These are phyloP conservation scores for Colletotrichum musicola DNA, from an alignment of 2,329 filamentous ascomycete genomes.

Conservation along the genomic window DNA sequence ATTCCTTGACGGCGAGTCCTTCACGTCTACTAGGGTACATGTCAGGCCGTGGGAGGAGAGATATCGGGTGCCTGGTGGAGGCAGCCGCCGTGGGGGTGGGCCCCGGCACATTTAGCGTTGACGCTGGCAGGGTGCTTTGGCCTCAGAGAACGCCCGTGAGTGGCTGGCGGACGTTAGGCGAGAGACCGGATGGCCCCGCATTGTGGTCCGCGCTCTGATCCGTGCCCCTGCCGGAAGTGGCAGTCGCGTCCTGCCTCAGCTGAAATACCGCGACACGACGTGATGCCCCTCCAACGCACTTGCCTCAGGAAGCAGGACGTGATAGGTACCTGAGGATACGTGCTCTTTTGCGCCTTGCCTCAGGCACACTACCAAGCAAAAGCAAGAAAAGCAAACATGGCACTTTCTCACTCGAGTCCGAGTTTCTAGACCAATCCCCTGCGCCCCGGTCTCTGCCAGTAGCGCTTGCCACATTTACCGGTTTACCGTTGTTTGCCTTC, in stretches of 20 bases:
- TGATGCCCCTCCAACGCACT: neutral
- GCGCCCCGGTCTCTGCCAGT: no score
- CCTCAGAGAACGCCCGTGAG: neutral
- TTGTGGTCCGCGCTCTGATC: neutral
- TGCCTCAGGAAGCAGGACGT: neutral
- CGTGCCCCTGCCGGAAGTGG: constrained; percentile 14
- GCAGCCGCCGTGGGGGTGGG: constrained; percentile 5
- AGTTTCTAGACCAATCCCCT: no score
- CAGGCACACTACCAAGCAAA: no score
- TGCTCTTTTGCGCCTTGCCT: no score
- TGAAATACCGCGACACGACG: neutral
- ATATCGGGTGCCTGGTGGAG: constrained; percentile 5
- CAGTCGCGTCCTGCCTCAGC: neutral
- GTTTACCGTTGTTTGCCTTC: neutral
- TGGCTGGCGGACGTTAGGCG: neutral
- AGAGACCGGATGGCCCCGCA: neutral
- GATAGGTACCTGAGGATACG: no score
- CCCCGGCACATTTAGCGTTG: no score
- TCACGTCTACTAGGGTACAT: no score
- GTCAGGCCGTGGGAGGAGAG: neutral
- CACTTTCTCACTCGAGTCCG: no score
- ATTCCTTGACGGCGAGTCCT: no score
- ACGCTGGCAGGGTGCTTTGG: neutral
- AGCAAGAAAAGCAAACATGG: no score
- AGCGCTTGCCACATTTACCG: no score